phyloP scores from a whole-genome alignment of 139 green algal genomes.

The Nannochloris sp. region DNA sequence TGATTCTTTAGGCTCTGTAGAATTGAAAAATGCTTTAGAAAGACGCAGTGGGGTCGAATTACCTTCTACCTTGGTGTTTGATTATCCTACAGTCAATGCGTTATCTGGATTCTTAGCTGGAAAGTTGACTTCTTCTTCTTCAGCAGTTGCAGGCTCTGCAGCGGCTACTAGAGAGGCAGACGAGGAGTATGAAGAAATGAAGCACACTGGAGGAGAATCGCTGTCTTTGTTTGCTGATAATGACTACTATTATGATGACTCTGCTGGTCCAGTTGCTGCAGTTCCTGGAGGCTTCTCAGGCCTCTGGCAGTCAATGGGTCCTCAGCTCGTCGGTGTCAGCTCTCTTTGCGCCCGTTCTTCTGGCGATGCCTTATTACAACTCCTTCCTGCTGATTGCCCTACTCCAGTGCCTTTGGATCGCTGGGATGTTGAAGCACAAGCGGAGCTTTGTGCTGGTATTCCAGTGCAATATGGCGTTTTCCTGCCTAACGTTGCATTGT shows the following conservation, averaged over 20 bases:
- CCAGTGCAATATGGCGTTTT: constrained; percentile 53
- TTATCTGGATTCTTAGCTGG: constrained; percentile 25
- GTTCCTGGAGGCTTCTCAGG: neutral
- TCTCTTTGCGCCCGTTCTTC: neutral
- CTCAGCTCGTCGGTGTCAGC: constrained; percentile 9
- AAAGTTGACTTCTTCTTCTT: neutral
- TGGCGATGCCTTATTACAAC: neutral
- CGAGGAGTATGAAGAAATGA: neutral
- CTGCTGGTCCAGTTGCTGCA: neutral
- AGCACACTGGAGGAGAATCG: constrained; percentile 6
- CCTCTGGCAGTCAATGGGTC: neutral
- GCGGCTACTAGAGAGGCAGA: neutral
- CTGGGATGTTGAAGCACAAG: constrained; percentile 37
- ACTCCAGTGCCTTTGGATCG: constrained; percentile 33
- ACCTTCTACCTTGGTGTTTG: constrained; percentile 46
- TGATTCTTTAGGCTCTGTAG: constrained; percentile 45
- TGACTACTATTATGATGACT: neutral
- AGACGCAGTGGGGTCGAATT: constrained; percentile 21
- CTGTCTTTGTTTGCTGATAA: neutral
- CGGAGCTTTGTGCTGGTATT: constrained; percentile 1
- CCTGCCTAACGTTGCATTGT: constrained; percentile 35
- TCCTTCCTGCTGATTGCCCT: constrained; percentile 9
- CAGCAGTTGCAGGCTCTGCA: neutral
- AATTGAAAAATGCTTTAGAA: constrained; percentile 28
- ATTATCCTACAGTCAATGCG: constrained; percentile 44